Evolutionary conservation across 208 protist species (phyloP).

Genomic region (Trypanosoma caninum): DNA sequence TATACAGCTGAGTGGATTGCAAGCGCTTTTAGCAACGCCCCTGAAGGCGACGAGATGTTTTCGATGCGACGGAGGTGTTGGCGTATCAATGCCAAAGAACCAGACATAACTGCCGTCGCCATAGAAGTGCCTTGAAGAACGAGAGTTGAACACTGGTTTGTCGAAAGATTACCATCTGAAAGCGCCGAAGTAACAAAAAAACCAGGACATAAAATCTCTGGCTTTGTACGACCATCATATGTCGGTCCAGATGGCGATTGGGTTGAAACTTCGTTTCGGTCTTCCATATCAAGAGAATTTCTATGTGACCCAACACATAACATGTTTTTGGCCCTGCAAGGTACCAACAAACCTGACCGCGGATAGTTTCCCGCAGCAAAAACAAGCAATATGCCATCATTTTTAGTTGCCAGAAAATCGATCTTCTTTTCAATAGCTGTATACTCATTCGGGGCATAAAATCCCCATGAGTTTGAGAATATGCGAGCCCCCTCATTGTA

Average conservation of each 20-base stretch:
- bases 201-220: conserved; percentile 78
- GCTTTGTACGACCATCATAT: conserved; percentile 81
- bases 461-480: conserved; percentile 89
- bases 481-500: conserved; percentile 70
- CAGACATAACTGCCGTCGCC: conserved; percentile 80
- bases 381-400: conserved; percentile 68
- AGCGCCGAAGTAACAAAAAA: conserved; percentile 41
- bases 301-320: conserved; percentile 74
- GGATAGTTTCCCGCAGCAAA: conserved; percentile 77
- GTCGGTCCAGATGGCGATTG: conserved; percentile 71
- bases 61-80: conserved; percentile 73
- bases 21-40: conserved; percentile 52
- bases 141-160: conserved; percentile 31
- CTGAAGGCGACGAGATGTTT: conserved; percentile 34
- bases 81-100: conserved; percentile 72
- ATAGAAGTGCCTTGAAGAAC: conserved; percentile 86
- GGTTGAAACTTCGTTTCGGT: conserved; percentile 35
- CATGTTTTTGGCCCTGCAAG: conserved; percentile 82
- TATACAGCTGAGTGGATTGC: conserved; percentile 46
- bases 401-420: conserved; percentile 53
- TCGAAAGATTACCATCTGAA: conserved; percentile 14
- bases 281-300: conserved; percentile 25
- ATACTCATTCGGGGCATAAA: conserved; percentile 38
- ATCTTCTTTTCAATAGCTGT: conserved; percentile 53
- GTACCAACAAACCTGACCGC: conserved; percentile 29